phyloP scores from a whole-genome alignment of 2,329 filamentous ascomycete genomes.

The Huntiella moniliformis region DNA sequence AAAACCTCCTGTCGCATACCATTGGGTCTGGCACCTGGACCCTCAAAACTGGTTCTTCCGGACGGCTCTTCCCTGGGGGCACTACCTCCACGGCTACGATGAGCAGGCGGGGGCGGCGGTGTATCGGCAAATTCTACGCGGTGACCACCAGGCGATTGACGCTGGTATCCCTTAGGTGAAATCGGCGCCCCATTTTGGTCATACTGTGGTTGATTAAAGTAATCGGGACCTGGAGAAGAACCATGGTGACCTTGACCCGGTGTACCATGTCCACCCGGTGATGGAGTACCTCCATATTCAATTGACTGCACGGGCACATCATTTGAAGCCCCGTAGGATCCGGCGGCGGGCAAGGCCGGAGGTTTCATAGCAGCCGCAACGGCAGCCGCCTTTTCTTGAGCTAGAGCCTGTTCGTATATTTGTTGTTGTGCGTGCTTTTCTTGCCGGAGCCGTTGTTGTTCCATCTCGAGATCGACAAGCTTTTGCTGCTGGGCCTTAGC shows the following conservation, averaged over 20 bases:
- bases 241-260: constrained; percentile 1
- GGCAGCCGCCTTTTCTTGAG: constrained; percentile 16
- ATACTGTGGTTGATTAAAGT: not conserved
- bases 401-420: constrained; percentile 18
- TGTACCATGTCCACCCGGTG: not conserved
- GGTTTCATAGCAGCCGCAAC: constrained; percentile 18
- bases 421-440: constrained; percentile 20
- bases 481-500: constrained; percentile 15
- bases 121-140: constrained; percentile 23
- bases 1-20: constrained; percentile 41
- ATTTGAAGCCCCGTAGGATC: not conserved
- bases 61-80: constrained; percentile 1
- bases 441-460: constrained; percentile 13
- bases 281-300: not conserved
- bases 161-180: not conserved
- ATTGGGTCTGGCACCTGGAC: constrained; percentile 22
- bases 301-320: constrained; percentile 12
- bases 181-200: not conserved
- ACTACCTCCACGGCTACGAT: constrained; percentile 21
- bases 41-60: constrained; percentile 20
- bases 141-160: constrained; percentile 21
- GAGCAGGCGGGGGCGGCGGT: constrained; percentile 36
- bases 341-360: constrained; percentile 13
- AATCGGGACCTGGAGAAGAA: not conserved
- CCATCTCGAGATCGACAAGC: constrained; percentile 17